These are phyloP conservation scores for Capsicum chinense DNA, from an alignment of 257 asterid species.

Conservation along the genomic window DNA sequence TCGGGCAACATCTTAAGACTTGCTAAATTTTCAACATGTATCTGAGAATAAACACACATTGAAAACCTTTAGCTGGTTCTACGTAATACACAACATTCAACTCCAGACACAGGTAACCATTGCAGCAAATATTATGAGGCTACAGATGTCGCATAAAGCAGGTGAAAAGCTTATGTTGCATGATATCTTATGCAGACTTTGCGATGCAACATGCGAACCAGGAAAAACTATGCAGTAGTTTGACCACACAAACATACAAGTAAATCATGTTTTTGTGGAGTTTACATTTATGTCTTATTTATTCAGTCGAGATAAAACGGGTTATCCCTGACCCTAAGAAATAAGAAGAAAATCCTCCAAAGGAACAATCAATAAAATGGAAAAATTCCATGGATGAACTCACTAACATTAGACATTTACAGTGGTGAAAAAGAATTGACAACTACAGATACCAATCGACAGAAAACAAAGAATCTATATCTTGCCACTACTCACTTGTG, in stretches of 20 bases:
- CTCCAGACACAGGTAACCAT: not conserved
- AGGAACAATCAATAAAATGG: not conserved
- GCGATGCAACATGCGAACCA: not conserved
- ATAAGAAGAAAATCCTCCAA: not conserved
- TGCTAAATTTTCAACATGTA: conserved; percentile 61
- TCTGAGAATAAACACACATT: conserved; percentile 52
- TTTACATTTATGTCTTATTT: not conserved
- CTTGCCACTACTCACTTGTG: conserved; percentile 18
- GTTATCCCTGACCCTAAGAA: not conserved
- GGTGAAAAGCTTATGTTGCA: conserved; percentile 5
- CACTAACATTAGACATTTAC: not conserved
- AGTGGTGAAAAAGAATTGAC: not conserved
- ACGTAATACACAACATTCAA: conserved; percentile 16
- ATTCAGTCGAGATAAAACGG: not conserved
- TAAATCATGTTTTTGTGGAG: not conserved
- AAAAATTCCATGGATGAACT: not conserved
- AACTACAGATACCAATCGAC: not conserved
- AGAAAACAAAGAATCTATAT: conserved; percentile 5
- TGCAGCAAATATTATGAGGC: not conserved
- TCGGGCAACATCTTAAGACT: conserved; percentile 76
- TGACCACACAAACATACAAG: conserved; percentile 19
- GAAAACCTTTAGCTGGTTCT: not conserved
- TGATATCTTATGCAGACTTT: not conserved
- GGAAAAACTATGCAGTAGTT: not conserved
- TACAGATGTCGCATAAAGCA: not conserved